Evolutionary conservation across 176 grass and related monocot species (phyloP).

Genomic region (Oryza glumipatula): DNA sequence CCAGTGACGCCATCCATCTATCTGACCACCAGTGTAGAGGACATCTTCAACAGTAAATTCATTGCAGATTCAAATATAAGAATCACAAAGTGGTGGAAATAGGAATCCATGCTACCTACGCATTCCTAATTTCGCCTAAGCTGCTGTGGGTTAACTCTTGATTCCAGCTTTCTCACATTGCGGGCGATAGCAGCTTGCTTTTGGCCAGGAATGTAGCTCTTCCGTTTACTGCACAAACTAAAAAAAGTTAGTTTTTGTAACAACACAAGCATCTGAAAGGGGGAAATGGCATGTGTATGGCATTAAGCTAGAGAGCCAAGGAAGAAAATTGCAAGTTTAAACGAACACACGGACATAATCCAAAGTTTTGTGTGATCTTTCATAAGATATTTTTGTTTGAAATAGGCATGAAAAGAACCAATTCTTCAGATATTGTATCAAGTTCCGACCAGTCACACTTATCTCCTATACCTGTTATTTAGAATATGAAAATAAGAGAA

Average conservation of each 20-base stretch:
- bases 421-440: neutral
- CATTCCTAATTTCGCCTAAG: slow-evolving; percentile 35
- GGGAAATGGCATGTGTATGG: slow-evolving; percentile 4
- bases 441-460: neutral
- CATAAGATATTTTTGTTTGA: neutral
- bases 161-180: slow-evolving; percentile 53
- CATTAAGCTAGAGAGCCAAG: neutral
- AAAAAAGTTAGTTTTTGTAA: slow-evolving; percentile 12
- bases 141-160: slow-evolving; percentile 46
- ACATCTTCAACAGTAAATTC: slow-evolving; percentile 17
- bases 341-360: neutral
- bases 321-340: slow-evolving; percentile 30
- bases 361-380: neutral
- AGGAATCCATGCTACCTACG: slow-evolving; percentile 35
- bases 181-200: slow-evolving; percentile 67
- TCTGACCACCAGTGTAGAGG: slow-evolving; percentile 13
- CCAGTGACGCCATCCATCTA: neutral
- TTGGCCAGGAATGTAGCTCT: slow-evolving; percentile 55
- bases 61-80: slow-evolving; percentile 32
- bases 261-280: slow-evolving; percentile 3
- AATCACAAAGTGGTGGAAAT: slow-evolving; percentile 35
- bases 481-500: neutral
- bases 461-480: neutral
- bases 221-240: slow-evolving; percentile 75
- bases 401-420: neutral